phyloP scores from a whole-genome alignment of 495 filamentous ascomycete species.

The Penicillium mononematosum region DNA sequence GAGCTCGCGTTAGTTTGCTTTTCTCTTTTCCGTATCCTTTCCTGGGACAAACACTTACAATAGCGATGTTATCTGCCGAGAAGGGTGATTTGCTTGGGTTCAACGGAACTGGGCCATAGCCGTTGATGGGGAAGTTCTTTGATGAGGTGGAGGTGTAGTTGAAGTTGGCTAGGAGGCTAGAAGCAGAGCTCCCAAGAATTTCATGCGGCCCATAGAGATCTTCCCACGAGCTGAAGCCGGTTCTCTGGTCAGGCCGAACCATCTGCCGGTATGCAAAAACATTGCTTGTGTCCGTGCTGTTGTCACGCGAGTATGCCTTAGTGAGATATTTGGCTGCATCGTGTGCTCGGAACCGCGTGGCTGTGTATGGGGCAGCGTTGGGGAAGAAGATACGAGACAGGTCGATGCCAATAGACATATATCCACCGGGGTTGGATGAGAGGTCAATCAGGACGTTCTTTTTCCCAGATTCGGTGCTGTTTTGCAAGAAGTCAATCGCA shows the following conservation, averaged over 20 bases:
- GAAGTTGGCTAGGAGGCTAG: constrained; percentile 48
- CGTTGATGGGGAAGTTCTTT: constrained; percentile 34
- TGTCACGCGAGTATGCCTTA: constrained; percentile 30
- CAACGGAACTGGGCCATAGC: constrained; percentile 35
- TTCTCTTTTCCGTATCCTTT: neutral
- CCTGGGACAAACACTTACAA: constrained; percentile 24
- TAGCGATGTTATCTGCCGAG: constrained; percentile 50
- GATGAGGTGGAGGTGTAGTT: constrained; percentile 45
- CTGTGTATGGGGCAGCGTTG: constrained; percentile 32
- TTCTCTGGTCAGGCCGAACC: constrained; percentile 28
- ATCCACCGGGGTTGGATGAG: constrained; percentile 54
- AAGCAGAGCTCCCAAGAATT: constrained; percentile 44
- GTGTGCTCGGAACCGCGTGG: constrained; percentile 44
- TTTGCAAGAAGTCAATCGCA: constrained; percentile 34
- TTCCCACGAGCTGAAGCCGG: constrained; percentile 51
- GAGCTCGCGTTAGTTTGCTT: constrained; percentile 7
- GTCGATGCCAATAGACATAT: constrained; percentile 30
- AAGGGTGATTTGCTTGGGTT: constrained; percentile 39
- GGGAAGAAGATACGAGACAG: constrained; percentile 42
- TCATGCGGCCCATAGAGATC: constrained; percentile 51
- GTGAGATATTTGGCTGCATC: constrained; percentile 43
- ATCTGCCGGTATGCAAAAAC: constrained; percentile 20
- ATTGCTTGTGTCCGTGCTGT: constrained; percentile 19
- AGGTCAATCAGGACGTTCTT: constrained; percentile 57
- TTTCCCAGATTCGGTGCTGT: constrained; percentile 38